phyloP scores from a whole-genome alignment of 805 yeast species.

The Ogataea minuta region DNA sequence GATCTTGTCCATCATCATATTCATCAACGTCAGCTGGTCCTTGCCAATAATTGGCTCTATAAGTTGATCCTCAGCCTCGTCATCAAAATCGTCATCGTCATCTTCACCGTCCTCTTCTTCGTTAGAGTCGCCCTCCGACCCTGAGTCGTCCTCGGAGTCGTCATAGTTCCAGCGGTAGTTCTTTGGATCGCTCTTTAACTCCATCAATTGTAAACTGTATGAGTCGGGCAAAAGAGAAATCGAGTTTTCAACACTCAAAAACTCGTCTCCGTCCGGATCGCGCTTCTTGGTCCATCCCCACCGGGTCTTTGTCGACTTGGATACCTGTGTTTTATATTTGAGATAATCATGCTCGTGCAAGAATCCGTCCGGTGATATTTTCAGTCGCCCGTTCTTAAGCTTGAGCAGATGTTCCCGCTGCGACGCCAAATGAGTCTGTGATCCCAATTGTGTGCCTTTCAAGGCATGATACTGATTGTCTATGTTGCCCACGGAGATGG shows the following conservation, averaged over 20 bases:
- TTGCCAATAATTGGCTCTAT: constrained; percentile 51
- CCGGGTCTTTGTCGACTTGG: constrained; percentile 28
- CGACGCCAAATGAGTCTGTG: constrained; percentile 19
- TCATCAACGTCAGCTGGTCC: constrained; percentile 47
- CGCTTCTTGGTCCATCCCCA: constrained; percentile 35
- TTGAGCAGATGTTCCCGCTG: constrained; percentile 28
- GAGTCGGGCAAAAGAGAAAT: constrained; percentile 37
- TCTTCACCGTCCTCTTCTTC: constrained; percentile 25
- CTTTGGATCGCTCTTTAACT: constrained; percentile 36
- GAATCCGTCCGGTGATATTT: constrained; percentile 30
- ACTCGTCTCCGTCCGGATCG: constrained; percentile 30
- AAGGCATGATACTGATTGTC: constrained; percentile 15
- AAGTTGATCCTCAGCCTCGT: constrained; percentile 38
- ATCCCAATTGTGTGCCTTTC: constrained; percentile 29
- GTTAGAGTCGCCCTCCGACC: constrained; percentile 15
- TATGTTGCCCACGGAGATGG: constrained; percentile 22
- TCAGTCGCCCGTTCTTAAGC: constrained; percentile 31
- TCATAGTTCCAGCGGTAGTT: constrained; percentile 40
- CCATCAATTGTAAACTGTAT: constrained; percentile 34
- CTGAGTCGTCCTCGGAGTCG: constrained; percentile 31
- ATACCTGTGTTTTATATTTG: constrained; percentile 34
- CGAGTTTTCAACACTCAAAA: constrained; percentile 31
- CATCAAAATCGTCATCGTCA: constrained; percentile 35
- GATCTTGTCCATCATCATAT: constrained; percentile 46
- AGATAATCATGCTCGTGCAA: constrained; percentile 36